A percentile compares a stretch with the other conserved stretches of the same genome.
Conservation (phyloP, 768 basidiomycete genomes). For the Baorangia bicolor region DNA sequence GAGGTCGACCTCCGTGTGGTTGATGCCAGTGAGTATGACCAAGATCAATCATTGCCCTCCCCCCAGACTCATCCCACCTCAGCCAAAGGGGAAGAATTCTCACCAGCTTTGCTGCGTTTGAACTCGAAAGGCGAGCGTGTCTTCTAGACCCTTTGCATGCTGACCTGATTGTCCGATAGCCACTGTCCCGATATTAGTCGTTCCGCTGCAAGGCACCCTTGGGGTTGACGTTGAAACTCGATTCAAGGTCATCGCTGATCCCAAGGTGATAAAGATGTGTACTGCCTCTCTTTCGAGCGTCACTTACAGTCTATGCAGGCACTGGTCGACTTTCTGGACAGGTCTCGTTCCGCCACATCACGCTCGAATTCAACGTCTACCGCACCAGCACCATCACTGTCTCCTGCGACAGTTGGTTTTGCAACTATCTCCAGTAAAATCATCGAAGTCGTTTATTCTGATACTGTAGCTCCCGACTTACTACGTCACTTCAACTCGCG, state of each 20-base stretch:
- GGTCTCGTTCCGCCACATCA: constrained; percentile 69
- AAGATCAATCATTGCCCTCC: neutral
- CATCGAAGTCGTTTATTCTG: constrained; percentile 59
- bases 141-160: constrained; percentile 4
- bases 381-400: constrained; percentile 72
- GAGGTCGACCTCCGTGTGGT: constrained; percentile 72
- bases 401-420: constrained; percentile 81
- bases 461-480: constrained; percentile 59
- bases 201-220: constrained; percentile 77
- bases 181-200: constrained; percentile 79
- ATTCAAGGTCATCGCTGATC: constrained; percentile 77
- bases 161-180: constrained; percentile 39
- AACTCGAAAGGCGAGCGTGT: constrained; percentile 62
- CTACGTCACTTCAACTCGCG: constrained; percentile 61
- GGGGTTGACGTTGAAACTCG: constrained; percentile 68
- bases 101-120: constrained; percentile 71
- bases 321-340: constrained; percentile 80
- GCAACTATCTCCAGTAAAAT: constrained; percentile 28
- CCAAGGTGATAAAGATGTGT: constrained; percentile 43
- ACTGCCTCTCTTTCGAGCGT: neutral
- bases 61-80: neutral
- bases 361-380: constrained; percentile 67
- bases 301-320: constrained; percentile 41
- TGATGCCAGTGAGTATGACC: constrained; percentile 48
- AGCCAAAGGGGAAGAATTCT: constrained; percentile 81